A percentile compares a stretch with the other conserved stretches of the same genome.
Evolutionary conservation across 2,329 filamentous ascomycete genomes (phyloP).

Genomic region (Verticillium longisporum): DNA sequence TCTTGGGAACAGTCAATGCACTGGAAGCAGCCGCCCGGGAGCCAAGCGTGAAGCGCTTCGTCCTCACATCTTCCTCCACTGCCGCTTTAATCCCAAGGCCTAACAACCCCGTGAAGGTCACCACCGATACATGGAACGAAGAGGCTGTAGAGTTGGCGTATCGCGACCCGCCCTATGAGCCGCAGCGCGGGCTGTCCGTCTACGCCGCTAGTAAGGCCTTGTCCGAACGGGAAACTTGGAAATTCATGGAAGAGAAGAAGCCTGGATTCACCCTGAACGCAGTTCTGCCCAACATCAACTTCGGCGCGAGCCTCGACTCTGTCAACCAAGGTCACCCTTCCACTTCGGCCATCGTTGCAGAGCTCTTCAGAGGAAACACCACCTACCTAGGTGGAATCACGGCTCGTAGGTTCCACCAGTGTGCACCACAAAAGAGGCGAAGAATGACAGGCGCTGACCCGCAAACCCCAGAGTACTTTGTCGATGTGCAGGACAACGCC

Average conservation of each 20-base stretch:
- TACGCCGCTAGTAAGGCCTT: constrained; percentile 32
- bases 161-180: constrained; percentile 24
- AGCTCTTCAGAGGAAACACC: constrained; percentile 15
- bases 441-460: background rate
- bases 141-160: constrained; percentile 23
- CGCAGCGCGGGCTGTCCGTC: constrained; percentile 17
- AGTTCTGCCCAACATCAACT: constrained; percentile 21
- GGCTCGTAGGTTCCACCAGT: background rate
- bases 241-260: constrained; percentile 24
- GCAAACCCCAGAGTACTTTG: constrained; percentile 29
- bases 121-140: constrained; percentile 26
- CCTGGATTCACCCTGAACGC: constrained; percentile 18
- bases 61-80: constrained; percentile 29
- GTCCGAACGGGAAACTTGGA: constrained; percentile 29
- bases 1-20: constrained; percentile 19
- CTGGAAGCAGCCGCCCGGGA: constrained; percentile 27
- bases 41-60: constrained; percentile 28
- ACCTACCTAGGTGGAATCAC: background rate
- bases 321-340: constrained; percentile 14
- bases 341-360: constrained; percentile 13
- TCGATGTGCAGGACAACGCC: constrained; percentile 41
- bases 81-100: constrained; percentile 12
- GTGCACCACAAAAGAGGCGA: background rate
- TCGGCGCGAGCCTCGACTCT: constrained; percentile 15
- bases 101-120: constrained; percentile 13